Percentiles rank a stretch among this genome's conserved stretches.
These are phyloP conservation scores for Firmiana major DNA, from an alignment of 345 rosid genomes.

Conservation along the genomic window DNA sequence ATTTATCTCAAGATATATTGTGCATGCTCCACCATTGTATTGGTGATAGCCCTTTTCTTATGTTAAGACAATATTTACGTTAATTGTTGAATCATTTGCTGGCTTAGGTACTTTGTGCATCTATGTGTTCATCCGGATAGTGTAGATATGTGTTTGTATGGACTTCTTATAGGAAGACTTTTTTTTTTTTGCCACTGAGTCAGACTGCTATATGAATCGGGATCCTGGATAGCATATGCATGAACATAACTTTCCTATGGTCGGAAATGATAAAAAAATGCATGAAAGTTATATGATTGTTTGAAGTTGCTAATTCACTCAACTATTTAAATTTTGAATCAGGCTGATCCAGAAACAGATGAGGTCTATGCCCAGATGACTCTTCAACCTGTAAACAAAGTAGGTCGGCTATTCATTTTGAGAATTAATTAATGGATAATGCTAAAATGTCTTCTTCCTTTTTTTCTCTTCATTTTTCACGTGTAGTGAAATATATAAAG, in stretches of 20 bases:
- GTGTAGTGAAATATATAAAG: not conserved
- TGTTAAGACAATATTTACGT: not conserved
- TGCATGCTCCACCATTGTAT: not conserved
- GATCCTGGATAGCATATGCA: not conserved
- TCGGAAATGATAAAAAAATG: not conserved
- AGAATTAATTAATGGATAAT: not conserved
- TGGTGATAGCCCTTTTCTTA: not conserved
- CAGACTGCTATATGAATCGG: not conserved
- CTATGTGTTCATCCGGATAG: not conserved
- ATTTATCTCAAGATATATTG: not conserved
- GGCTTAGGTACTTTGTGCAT: not conserved
- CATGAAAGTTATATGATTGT: not conserved
- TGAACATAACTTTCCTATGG: not conserved
- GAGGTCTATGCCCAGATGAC: slow-evolving; percentile 80
- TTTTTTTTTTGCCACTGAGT: not conserved
- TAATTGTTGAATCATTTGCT: not conserved
- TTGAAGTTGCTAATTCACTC: not conserved
- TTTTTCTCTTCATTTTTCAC: not conserved
- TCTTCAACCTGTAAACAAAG: slow-evolving; percentile 70
- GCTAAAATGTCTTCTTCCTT: not conserved
- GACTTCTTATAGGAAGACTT: not conserved
- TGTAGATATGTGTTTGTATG: not conserved
- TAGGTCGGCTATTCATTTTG: slow-evolving; percentile 41
- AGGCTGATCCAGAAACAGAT: slow-evolving; percentile 72
- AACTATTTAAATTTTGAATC: slow-evolving; percentile 17